Evolutionary conservation across 2,329 filamentous ascomycete species (phyloP), one percentile per base, ranked within the genome.

Genomic region (Talaromyces sp.): DNA sequence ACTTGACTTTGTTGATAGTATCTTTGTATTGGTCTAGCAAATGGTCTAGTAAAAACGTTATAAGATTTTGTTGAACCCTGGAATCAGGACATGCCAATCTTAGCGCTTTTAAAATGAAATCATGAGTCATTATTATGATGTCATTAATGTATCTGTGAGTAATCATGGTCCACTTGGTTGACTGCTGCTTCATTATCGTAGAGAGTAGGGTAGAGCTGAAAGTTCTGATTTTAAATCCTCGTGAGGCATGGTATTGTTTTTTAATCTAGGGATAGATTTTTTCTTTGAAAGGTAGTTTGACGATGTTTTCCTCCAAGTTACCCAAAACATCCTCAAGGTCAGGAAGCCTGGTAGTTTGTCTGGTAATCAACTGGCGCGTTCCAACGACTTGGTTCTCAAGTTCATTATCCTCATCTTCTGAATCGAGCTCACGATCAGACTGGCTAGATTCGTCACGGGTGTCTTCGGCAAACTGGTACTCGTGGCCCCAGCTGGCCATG

Each of bases 201-300:
- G 67, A 57, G 1, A 75, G 57, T 3, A 76, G 56, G 0, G 70
- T 65, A 0, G 67, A 41, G 43, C 72, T 71, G 62, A 79, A 77
- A 1, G 74, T 85, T 0, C 83, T 84, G 0, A 87, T 62, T 56
- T 86, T 82, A 17, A 82, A 80, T 0, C 82, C 83, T 0, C 82
- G 80, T 0, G 77, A 83, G 0, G 69, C 65, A 0, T 64, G 63
- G 62, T 85, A 81, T 0, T 77, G 65, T 0, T 69, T 46, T 21
- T 72, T 67, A 14, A 85, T 80, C 69, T 79, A 80, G 0, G 68
- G 50, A 57, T 81, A 68, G 52, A 86, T 82, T 21, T 60, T 57
- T n/a, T 54, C 48, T 26, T 53, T 14, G 60, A 4, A 70, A 63
- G 46, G 29, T 1, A 24, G 8, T n/a, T 17, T 12, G 38, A 48